Evolutionary conservation across 495 filamentous ascomycete genomes (phyloP), one percentile per base, ranked within the genome.

Genomic region (Copromyces sp.): DNA sequence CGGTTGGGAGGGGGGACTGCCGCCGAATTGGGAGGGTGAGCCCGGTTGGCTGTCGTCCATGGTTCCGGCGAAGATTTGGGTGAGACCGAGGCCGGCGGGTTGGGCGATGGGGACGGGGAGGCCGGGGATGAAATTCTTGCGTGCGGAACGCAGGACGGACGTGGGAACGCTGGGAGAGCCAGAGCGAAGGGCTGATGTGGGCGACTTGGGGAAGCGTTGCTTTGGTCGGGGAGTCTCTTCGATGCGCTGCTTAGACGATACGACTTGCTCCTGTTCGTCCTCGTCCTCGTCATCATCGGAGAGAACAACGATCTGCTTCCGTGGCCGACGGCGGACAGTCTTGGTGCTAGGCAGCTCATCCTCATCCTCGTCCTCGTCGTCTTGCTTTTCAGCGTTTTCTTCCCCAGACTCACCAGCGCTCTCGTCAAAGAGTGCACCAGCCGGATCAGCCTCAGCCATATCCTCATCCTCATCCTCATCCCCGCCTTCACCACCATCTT

Each of bases 1-100:
- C 5, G 83, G 81, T 37, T 80, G 77, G 8, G 77, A 72, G n/a
- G 83, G 81, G 3, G 80, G 82, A 42, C 44, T 37, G 3, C 53
- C 53, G 53, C 12, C 65, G n/a, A 69, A 47, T 16, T 72, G 72
- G 38, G 74, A 70, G 5, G 74, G 74, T 7, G 76, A 75, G 12
- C 77, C 81, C 68, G 71, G 74, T 78, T 85, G 82, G 72, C 87
- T 89, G 40, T 92, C 88, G 68, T 90, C 92, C 87, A 98, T 90
- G 2, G 94, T 98, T 37, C 92, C 93, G n/a, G 92, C 91, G 79
- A 97, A 98, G 70, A 93, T 93, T 79, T 98, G 94, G 5, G 94
- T 97, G 69, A 97, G 85, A 53, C 94, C 92, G 71, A 97, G 80
- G 3, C 87, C 87, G 38, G 84, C 87, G 44, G 90, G 87, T 37